Evolutionary conservation across 768 basidiomycete species (phyloP).

Genomic region (Collybia sordida): DNA sequence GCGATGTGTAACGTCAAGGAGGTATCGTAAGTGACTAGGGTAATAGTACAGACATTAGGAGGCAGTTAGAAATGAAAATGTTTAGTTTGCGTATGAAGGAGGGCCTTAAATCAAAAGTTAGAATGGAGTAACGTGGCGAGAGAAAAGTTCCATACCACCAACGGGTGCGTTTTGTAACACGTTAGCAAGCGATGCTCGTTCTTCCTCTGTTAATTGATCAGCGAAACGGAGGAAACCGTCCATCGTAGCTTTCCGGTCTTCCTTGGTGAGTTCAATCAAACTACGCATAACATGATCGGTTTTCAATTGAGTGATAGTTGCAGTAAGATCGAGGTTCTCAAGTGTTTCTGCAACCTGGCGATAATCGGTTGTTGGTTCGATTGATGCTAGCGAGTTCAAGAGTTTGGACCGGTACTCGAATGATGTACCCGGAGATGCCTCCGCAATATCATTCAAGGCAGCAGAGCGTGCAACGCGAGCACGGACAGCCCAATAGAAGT

Average conservation of each 20-base stretch:
- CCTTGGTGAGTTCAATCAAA: constrained; percentile 66
- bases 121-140: not conserved
- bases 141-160: constrained; percentile 46
- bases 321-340: constrained; percentile 68
- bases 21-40: not conserved
- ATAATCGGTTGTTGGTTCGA: constrained; percentile 52
- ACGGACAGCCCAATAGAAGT: constrained; percentile 93
- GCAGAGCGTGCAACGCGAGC: constrained; percentile 73
- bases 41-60: constrained; percentile 10
- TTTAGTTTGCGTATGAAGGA: constrained; percentile 34
- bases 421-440: constrained; percentile 71
- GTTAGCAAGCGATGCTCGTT: constrained; percentile 57
- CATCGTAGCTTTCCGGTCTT: constrained; percentile 76
- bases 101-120: constrained; percentile 25
- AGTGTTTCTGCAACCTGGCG: constrained; percentile 61
- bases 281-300: constrained; percentile 67
- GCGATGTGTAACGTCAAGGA: constrained; percentile 2
- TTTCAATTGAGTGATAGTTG: constrained; percentile 62
- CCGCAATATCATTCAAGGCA: constrained; percentile 61
- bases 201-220: constrained; percentile 73
- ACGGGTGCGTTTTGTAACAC: constrained; percentile 60
- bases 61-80: not conserved
- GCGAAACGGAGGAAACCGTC: constrained; percentile 72
- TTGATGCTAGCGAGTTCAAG: constrained; percentile 58
- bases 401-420: constrained; percentile 66